A percentile compares a stretch with the other conserved stretches of the same genome.
Conservation (phyloP, 495 filamentous ascomycete genomes). For the Penicillium fimorum region DNA sequence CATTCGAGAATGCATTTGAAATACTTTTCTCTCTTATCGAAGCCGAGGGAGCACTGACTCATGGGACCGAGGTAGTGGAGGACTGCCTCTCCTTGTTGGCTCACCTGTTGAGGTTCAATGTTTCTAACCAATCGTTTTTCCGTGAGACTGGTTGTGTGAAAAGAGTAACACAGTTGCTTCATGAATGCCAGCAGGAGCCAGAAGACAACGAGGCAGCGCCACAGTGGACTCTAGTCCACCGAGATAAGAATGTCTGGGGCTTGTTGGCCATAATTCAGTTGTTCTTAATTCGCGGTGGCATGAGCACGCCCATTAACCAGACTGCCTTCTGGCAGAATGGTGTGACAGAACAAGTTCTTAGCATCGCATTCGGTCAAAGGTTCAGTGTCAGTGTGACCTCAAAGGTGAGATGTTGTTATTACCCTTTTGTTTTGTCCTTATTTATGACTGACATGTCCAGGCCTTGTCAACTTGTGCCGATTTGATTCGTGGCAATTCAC, state of each 20-base stretch:
- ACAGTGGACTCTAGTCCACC: conserved; percentile 71
- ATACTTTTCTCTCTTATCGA: conserved; percentile 78
- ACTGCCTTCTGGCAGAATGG: conserved; percentile 78
- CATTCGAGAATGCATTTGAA: conserved; percentile 92
- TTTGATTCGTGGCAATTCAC: conserved; percentile 77
- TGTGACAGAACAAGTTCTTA: conserved; percentile 76
- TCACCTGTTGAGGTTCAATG: conserved; percentile 84
- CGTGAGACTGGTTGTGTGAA: conserved; percentile 84
- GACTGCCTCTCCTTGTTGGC: conserved; percentile 92
- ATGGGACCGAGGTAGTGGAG: conserved; percentile 88
- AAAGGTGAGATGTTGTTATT: conserved; percentile 57
- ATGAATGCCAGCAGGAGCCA: conserved; percentile 56
- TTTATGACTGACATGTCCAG: conserved; percentile 39
- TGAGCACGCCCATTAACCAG: conserved; percentile 81
- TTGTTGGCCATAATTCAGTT: conserved; percentile 79
- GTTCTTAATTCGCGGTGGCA: conserved; percentile 76
- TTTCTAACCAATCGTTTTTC: conserved; percentile 91
- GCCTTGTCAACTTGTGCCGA: conserved; percentile 84
- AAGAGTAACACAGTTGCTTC: conserved; percentile 67
- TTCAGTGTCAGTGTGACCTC: conserved; percentile 75
- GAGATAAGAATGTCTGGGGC: conserved; percentile 90
- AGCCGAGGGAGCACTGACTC: conserved; percentile 73
- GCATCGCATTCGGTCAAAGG: conserved; percentile 75
- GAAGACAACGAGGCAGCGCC: conserved; percentile 60
- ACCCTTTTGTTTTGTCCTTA: neutral